Evolutionary conservation across 352 stramenopile species (phyloP).

Genomic region (Plasmopara muralis): DNA sequence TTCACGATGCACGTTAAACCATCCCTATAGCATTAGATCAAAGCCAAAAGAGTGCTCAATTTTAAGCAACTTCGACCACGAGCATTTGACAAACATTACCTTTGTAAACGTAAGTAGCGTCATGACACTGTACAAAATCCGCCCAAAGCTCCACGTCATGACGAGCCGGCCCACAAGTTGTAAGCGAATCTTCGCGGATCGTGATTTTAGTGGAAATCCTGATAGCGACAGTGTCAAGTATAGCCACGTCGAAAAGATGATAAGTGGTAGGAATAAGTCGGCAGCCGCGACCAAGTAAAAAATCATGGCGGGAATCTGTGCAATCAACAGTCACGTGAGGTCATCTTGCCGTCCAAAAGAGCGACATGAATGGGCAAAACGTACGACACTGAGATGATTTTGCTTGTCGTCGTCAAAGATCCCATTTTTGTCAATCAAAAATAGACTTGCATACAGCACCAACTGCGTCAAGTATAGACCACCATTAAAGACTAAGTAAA

Average conservation of each 20-base stretch:
- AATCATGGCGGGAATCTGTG: slow-evolving; percentile 66
- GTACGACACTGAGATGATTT: slow-evolving; percentile 61
- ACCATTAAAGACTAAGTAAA: slow-evolving; percentile 90
- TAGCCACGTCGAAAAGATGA: slow-evolving; percentile 85
- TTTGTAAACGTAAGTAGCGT: slow-evolving; percentile 84
- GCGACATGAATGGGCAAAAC: slow-evolving; percentile 3
- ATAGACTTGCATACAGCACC: slow-evolving; percentile 84
- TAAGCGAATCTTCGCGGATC: slow-evolving; percentile 47
- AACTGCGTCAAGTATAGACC: slow-evolving; percentile 84
- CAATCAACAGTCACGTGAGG: slow-evolving; percentile 1
- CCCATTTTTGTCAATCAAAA: slow-evolving; percentile 74
- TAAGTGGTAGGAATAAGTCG: slow-evolving; percentile 83
- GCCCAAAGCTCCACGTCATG: slow-evolving; percentile 78
- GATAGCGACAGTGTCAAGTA: slow-evolving; percentile 86
- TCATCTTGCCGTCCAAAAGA: neutral
- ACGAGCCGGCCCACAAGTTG: slow-evolving; percentile 53
- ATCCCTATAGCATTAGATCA: slow-evolving; percentile 37
- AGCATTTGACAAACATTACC: slow-evolving; percentile 26
- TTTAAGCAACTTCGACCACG: neutral
- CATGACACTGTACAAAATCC: slow-evolving; percentile 85
- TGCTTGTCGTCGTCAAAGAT: slow-evolving; percentile 76
- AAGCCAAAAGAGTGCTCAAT: neutral
- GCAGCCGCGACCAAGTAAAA: slow-evolving; percentile 80
- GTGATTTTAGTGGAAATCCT: slow-evolving; percentile 81
- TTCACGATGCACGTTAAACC: slow-evolving; percentile 74